phyloP scores from a whole-genome alignment of 176 grass and related monocot genomes.

The Carex scoparia region DNA sequence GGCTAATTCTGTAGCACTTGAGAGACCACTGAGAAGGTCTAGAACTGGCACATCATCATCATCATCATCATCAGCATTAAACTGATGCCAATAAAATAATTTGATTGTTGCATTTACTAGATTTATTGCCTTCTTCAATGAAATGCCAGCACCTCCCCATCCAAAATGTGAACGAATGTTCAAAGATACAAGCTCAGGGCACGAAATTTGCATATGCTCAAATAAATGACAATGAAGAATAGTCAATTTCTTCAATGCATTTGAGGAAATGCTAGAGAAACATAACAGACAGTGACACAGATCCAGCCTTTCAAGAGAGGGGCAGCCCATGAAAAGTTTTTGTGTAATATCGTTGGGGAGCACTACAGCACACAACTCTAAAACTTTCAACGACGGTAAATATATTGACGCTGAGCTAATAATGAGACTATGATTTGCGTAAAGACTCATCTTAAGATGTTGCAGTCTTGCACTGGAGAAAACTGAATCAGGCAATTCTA shows the following conservation, averaged over 20 bases:
- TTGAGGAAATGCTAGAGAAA: neutral
- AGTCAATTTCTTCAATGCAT: neutral
- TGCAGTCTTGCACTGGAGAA: neutral
- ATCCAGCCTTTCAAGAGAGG: neutral
- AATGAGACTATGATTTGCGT: neutral
- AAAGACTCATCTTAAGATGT: neutral
- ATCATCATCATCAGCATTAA: neutral
- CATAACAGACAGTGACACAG: neutral
- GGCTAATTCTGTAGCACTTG: neutral
- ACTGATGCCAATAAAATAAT: neutral
- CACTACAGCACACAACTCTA: too few relatives aligned
- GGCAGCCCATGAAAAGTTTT: neutral
- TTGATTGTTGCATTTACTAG: neutral
- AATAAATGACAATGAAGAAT: neutral
- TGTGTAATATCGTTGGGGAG: neutral
- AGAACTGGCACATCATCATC: neutral
- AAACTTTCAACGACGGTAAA: too few relatives aligned
- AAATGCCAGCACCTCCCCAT: neutral
- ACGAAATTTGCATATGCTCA: neutral
- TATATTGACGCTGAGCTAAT: too few relatives aligned
- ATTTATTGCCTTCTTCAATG: neutral
- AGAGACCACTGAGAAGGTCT: neutral
- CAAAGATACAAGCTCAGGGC: neutral
- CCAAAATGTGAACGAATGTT: neutral
- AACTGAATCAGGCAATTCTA: neutral